These are phyloP conservation scores for Spatholobus suberectus DNA, from an alignment of 306 rosid species.

Conservation along the genomic window DNA sequence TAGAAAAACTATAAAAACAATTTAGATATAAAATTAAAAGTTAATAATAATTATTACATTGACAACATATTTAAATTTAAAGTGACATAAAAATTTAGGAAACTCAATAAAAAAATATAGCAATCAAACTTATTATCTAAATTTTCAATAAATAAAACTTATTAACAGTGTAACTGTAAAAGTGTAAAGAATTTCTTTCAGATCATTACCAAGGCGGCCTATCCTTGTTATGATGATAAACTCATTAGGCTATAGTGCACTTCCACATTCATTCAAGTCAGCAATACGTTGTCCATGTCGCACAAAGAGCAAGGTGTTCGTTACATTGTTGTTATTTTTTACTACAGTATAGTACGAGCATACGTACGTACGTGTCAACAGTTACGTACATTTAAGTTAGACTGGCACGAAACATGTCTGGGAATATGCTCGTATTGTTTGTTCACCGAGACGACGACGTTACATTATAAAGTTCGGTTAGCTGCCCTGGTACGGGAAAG, in stretches of 20 bases:
- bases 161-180: not conserved
- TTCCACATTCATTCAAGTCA: not conserved
- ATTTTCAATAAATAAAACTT: too few relatives aligned
- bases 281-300: not conserved
- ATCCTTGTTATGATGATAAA: not conserved
- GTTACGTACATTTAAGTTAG: not conserved
- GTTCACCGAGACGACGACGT: conserved; percentile 23
- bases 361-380: not conserved
- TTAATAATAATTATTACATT: too few relatives aligned
- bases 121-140: not conserved
- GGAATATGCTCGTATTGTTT: conserved; percentile 25
- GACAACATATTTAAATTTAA: not conserved
- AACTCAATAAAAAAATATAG: too few relatives aligned
- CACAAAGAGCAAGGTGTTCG: too few relatives aligned
- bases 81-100: not conserved
- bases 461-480: conserved; percentile 10
- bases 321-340: not conserved
- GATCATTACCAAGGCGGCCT: not conserved
- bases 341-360: not conserved
- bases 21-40: too few relatives aligned
- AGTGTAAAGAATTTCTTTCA: not conserved
- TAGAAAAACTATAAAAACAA: too few relatives aligned
- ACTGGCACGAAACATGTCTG: conserved; percentile 21
- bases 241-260: not conserved
- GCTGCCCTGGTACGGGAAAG: not conserved